These are phyloP conservation scores for Colletotrichum somersetense DNA, from an alignment of 2,329 filamentous ascomycete genomes.

Conservation along the genomic window DNA sequence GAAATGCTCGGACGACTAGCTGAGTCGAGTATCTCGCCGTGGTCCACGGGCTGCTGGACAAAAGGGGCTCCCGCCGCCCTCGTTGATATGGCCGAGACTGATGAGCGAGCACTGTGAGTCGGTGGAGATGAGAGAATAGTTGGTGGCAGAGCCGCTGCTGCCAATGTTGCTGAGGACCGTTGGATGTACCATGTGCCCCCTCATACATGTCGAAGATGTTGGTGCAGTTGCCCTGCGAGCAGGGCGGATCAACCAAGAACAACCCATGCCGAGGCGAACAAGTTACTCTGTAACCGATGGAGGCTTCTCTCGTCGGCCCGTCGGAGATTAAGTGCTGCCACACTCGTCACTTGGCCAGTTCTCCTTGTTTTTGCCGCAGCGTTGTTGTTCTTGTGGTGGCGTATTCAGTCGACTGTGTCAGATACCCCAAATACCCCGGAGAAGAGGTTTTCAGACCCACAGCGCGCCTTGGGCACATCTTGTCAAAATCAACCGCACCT, in stretches of 20 bases:
- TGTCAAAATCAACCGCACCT: constrained; percentile 1
- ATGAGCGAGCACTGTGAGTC: not conserved
- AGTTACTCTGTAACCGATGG: not conserved
- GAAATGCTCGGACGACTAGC: not conserved
- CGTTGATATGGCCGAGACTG: constrained; percentile 11
- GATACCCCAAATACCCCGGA: not conserved
- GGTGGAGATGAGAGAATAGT: not conserved
- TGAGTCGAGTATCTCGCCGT: constrained; percentile 3
- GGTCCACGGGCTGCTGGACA: not conserved
- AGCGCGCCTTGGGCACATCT: not conserved
- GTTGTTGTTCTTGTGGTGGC: not conserved
- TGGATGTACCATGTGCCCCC: not conserved
- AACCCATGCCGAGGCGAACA: constrained; percentile 20
- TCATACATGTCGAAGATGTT: not conserved
- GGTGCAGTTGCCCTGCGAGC: not conserved
- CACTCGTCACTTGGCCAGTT: not conserved
- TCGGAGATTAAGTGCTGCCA: constrained; percentile 30
- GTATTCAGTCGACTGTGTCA: not conserved
- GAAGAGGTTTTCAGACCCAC: not conserved
- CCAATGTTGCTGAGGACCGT: not conserved
- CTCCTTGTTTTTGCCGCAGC: constrained; percentile 2
- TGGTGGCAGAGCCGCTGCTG: not conserved
- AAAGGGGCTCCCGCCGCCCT: constrained; percentile 17
- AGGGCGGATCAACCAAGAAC: not conserved
- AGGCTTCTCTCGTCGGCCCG: not conserved